Evolutionary conservation across 2,329 filamentous ascomycete genomes (phyloP).

Genomic region (Alternaria novae-zelandiae): DNA sequence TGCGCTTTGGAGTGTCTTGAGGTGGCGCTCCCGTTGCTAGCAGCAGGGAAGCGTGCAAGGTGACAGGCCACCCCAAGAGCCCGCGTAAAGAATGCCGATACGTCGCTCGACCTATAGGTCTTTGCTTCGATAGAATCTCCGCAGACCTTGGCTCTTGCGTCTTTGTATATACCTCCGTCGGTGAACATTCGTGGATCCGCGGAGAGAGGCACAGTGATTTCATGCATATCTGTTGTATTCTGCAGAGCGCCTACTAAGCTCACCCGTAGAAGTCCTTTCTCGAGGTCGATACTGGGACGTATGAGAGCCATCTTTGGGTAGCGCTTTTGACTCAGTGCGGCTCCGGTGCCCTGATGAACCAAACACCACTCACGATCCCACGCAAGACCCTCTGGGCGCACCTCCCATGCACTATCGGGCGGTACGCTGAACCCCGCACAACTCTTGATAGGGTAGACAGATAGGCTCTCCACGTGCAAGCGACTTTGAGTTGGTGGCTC

Average conservation of each 20-base stretch:
- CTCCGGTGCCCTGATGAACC: constrained; percentile 82
- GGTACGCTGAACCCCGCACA: constrained; percentile 82
- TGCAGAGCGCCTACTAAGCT: constrained; percentile 53
- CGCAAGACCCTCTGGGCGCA: constrained; percentile 80
- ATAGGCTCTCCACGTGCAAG: constrained; percentile 56
- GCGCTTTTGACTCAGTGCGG: constrained; percentile 85
- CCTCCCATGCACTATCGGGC: constrained; percentile 69
- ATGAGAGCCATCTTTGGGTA: constrained; percentile 88
- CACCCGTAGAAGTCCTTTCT: constrained; percentile 69
- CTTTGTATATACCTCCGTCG: constrained; percentile 46
- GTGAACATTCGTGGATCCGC: constrained; percentile 67
- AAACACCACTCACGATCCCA: constrained; percentile 99
- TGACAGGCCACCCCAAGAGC: constrained; percentile 80
- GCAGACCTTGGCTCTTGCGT: constrained; percentile 73
- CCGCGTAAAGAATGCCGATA: constrained; percentile 79
- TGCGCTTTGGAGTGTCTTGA: constrained; percentile 75
- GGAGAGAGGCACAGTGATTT: constrained; percentile 65
- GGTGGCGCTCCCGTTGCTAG: constrained; percentile 57
- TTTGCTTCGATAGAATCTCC: constrained; percentile 77
- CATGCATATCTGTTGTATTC: constrained; percentile 40
- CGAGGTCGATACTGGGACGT: constrained; percentile 75
- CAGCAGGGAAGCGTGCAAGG: constrained; percentile 80
- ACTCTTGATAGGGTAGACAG: constrained; percentile 91
- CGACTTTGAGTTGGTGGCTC: constrained; percentile 38
- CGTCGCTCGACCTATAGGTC: constrained; percentile 68